A percentile compares a stretch with the other conserved stretches of the same genome.
Evolutionary conservation across 2,329 filamentous ascomycete species (phyloP).

Genomic region (Ophiostoma himal-ulmi): DNA sequence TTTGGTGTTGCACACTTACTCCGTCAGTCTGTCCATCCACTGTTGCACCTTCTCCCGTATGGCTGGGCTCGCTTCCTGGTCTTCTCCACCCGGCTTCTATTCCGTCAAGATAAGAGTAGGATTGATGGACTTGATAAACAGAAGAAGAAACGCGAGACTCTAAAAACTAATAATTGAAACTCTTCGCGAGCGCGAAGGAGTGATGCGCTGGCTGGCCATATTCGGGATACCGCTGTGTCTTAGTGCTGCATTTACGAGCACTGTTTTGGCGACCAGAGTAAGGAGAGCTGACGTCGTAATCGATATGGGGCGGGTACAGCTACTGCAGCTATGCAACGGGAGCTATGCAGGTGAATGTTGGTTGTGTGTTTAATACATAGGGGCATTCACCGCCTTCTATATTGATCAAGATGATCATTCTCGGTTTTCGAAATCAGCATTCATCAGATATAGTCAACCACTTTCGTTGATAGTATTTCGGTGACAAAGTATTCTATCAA

Average conservation of each 20-base stretch:
- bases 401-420: neutral
- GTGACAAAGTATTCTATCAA: too few relatives aligned
- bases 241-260: neutral
- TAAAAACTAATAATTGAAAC: neutral
- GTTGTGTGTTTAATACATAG: neutral
- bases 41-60: neutral
- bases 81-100: slow-evolving; percentile 9
- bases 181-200: neutral
- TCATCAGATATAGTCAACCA: neutral
- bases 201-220: slow-evolving; percentile 11
- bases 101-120: slow-evolving; percentile 2
- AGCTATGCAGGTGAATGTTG: slow-evolving; percentile 11
- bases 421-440: neutral
- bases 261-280: neutral
- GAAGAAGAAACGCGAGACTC: neutral
- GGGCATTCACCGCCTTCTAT: slow-evolving; percentile 9
- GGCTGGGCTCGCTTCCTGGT: neutral
- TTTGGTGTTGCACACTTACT: neutral
- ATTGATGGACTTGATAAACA: neutral
- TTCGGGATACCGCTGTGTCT: neutral
- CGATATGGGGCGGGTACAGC: neutral
- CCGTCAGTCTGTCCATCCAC: neutral
- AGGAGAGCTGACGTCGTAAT: neutral
- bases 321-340: slow-evolving; percentile 9
- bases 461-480: neutral